Conservation (phyloP, 352 stramenopile genomes). For the Phytophthora ramorum region DNA sequence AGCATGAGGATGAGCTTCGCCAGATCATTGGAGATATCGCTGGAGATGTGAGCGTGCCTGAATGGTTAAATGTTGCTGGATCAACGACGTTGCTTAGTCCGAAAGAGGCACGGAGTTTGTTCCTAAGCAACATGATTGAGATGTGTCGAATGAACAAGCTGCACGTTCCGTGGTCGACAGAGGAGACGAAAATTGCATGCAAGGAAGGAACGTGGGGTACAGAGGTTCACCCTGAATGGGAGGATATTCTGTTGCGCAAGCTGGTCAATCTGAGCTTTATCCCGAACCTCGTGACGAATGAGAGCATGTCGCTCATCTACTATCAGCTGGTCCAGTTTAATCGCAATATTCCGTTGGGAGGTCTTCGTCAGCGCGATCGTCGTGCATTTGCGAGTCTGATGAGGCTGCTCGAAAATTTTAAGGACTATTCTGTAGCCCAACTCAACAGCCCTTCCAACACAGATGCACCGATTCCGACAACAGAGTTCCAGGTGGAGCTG, state of each 20-base stretch:
- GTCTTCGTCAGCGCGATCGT: slow-evolving; percentile 72
- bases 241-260: slow-evolving; percentile 87
- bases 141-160: slow-evolving; percentile 91
- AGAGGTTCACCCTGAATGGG: slow-evolving; percentile 82
- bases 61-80: slow-evolving; percentile 78
- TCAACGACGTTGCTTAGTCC: slow-evolving; percentile 78
- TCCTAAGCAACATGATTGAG: slow-evolving; percentile 88
- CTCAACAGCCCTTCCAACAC: slow-evolving; percentile 84
- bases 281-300: slow-evolving; percentile 81
- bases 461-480: slow-evolving; percentile 80
- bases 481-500: slow-evolving; percentile 84
- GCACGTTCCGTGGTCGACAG: slow-evolving; percentile 87
- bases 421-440: slow-evolving; percentile 85
- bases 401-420: slow-evolving; percentile 87
- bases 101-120: slow-evolving; percentile 81
- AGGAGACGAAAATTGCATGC: slow-evolving; percentile 86
- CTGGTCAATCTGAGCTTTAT: slow-evolving; percentile 82
- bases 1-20: slow-evolving; percentile 75
- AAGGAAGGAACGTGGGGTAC: slow-evolving; percentile 88
- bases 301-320: slow-evolving; percentile 77
- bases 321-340: slow-evolving; percentile 89
- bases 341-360: slow-evolving; percentile 82
- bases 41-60: slow-evolving; percentile 59
- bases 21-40: slow-evolving; percentile 77
- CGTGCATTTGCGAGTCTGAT: slow-evolving; percentile 81